Conservation (phyloP, 2,329 filamentous ascomycete genomes). For the Trichoderma simmonsii region DNA sequence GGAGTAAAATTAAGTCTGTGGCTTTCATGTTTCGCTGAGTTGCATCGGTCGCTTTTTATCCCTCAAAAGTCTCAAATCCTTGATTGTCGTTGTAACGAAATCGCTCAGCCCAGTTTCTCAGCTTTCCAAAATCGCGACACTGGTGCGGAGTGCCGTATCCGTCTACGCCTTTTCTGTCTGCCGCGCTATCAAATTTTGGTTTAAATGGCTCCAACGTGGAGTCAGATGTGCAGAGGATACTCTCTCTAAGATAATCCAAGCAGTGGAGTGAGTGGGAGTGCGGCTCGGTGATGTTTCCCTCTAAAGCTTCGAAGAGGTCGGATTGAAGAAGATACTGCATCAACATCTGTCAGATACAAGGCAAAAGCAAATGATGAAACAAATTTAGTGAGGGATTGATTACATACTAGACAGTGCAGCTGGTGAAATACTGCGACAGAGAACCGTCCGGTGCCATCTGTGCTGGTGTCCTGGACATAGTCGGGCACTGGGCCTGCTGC, state of each 20-base stretch:
- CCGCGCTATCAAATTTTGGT: background rate
- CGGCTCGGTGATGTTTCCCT: constrained; percentile 4
- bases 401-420: constrained; percentile 4
- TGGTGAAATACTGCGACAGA: constrained; percentile 9
- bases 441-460: constrained; percentile 5
- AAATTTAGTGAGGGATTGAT: background rate
- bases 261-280: constrained; percentile 11
- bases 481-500: constrained; percentile 8
- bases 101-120: constrained; percentile 6
- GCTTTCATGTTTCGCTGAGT: background rate
- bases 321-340: constrained; percentile 1
- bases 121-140: constrained; percentile 1
- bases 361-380: background rate
- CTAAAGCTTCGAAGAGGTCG: constrained; percentile 1
- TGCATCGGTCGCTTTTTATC: background rate
- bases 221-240: constrained; percentile 6
- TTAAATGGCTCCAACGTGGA: constrained; percentile 2
- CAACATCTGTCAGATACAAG: background rate
- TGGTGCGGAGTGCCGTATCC: constrained; percentile 7
- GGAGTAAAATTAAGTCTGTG: background rate
- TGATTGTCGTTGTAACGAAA: constrained; percentile 13
- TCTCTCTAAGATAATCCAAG: constrained; percentile 7
- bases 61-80: background rate
- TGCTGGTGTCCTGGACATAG: background rate
- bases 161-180: constrained; percentile 1